Percentiles rank a stretch among this genome's conserved stretches.
Evolutionary conservation across 2,329 filamentous ascomycete genomes (phyloP).

Genomic region (Colletotrichum sp.): DNA sequence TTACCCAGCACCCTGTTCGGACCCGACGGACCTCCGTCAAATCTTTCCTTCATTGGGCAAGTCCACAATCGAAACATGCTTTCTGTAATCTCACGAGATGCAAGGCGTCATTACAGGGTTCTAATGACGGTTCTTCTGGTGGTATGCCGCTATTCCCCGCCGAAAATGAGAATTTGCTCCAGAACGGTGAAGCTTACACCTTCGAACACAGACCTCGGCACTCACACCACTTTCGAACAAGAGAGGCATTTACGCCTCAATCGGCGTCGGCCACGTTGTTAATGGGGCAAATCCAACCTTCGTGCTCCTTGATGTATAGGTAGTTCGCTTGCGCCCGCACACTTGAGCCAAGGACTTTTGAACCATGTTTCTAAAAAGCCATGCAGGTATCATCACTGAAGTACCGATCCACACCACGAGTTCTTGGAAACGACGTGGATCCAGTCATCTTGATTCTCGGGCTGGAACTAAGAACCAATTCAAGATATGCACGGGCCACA

Average conservation of each 20-base stretch:
- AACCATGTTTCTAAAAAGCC: too few relatives aligned
- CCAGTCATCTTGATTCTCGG: not conserved
- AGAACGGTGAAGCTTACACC: fast-evolving
- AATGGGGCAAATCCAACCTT: fast-evolving
- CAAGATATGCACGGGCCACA: not conserved
- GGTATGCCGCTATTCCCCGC: not conserved
- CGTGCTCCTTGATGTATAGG: too few relatives aligned
- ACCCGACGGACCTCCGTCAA: too few relatives aligned
- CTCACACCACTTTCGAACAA: not conserved
- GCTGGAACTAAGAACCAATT: not conserved
- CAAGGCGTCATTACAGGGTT: not conserved
- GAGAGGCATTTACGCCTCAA: not conserved
- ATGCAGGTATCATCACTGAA: not conserved
- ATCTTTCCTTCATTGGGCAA: fast-evolving
- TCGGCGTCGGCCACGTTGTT: not conserved
- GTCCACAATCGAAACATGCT: too few relatives aligned
- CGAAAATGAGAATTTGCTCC: fast-evolving
- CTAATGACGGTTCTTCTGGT: not conserved
- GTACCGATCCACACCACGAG: not conserved
- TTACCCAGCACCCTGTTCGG: fast-evolving
- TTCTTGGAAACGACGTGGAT: fast-evolving
- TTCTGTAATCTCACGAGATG: not conserved
- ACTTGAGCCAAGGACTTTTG: not conserved
- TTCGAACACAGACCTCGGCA: not conserved
- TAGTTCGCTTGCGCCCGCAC: not conserved